Conservation (phyloP, 257 asterid genomes). For the Salvia miltiorrhiza region DNA sequence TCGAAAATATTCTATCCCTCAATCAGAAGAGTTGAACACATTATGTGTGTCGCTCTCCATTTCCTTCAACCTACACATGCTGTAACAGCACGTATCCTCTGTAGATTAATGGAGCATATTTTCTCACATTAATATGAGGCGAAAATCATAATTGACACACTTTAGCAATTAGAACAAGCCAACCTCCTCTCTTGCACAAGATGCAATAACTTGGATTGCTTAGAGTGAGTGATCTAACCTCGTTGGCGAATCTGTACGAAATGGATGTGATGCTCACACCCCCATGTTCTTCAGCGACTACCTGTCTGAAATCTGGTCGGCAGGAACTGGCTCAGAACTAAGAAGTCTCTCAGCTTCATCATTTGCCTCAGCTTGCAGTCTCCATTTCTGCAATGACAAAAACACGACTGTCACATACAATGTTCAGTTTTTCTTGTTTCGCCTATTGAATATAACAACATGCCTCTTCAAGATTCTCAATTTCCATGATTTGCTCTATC, state of each 20-base stretch:
- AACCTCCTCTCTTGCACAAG: background rate
- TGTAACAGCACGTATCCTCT: background rate
- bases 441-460: constrained; percentile 13
- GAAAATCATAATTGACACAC: background rate
- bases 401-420: background rate
- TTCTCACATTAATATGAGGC: background rate
- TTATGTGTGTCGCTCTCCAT: background rate
- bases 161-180: background rate
- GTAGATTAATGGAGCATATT: background rate
- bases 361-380: constrained; percentile 83
- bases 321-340: constrained; percentile 56
- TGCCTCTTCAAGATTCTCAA: constrained; percentile 96
- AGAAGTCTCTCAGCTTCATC: constrained; percentile 93
- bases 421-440: background rate
- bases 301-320: constrained; percentile 51
- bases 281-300: background rate
- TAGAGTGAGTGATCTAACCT: background rate
- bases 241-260: background rate
- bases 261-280: background rate
- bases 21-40: background rate
- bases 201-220: background rate
- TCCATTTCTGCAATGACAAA: constrained; percentile 70
- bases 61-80: background rate
- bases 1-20: background rate
- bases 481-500: constrained; percentile 86